Conservation (phyloP, 116 monocot species). For the Trichopus zeylanicus region DNA sequence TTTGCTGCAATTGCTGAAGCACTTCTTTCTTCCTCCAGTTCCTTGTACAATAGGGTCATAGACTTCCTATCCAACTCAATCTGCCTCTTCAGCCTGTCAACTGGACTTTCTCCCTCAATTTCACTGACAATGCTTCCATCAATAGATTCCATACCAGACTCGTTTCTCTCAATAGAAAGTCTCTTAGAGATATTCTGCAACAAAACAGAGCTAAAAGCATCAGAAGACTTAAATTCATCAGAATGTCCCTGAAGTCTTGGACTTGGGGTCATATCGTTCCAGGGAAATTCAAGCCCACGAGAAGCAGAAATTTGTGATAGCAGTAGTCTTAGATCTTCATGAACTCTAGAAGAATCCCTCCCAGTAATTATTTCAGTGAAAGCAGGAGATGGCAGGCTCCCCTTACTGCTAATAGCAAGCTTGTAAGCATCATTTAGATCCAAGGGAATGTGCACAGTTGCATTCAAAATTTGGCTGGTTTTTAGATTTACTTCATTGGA, state of each 20-base stretch:
- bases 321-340: conserved; percentile 64
- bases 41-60: conserved; percentile 62
- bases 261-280: conserved; percentile 41
- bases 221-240: conserved; percentile 36
- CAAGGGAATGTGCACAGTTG: conserved; percentile 22
- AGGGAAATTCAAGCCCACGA: conserved; percentile 45
- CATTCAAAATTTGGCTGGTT: conserved; percentile 10
- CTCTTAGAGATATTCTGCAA: conserved; percentile 48
- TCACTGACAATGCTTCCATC: conserved; percentile 71
- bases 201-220: conserved; percentile 22
- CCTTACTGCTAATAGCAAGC: conserved; percentile 34
- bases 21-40: conserved; percentile 94
- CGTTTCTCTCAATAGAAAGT: conserved; percentile 60
- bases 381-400: conserved; percentile 27
- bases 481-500: conserved; percentile 9
- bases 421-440: conserved; percentile 73
- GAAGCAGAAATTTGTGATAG: conserved; percentile 59
- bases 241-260: conserved; percentile 32
- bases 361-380: conserved; percentile 32
- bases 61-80: conserved; percentile 78
- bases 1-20: conserved; percentile 94
- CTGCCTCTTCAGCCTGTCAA: conserved; percentile 58
- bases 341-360: conserved; percentile 48
- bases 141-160: conserved; percentile 55
- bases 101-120: conserved; percentile 63